Base-by-base conservation (phyloP, 75 land plant species). In the Chamaecyparis obtusa region DNA sequence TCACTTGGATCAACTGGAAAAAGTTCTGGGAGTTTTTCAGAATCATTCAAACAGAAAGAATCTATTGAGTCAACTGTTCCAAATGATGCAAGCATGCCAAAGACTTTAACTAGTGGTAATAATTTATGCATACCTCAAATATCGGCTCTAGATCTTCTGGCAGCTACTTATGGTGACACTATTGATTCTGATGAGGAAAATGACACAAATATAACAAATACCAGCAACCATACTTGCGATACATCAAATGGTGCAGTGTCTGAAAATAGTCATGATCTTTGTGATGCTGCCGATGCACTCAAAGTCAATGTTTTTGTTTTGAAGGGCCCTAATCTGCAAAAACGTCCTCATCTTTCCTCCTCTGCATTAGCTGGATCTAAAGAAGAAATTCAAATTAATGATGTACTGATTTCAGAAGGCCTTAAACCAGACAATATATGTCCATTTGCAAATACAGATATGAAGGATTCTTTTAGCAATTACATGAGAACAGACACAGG, bases 71-170 rank as follows among this genome's bases (percentile, higher is more conserved):
- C 43, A 5, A 37, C 43, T 36, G 37, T 19, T 77, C 41, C 41
- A 39, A 77, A 77, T 35, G 80, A 37, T 37, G 24, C 80, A 37
- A 16, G 43, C 43, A 37, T 37, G 80, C 80, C 43, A 77, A 37
- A 35, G 36, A 5, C 21, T 36, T 77, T 37, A 33, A 16, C 80
- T 5, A 39, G 36, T 36, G 36, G 41, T 19, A 77, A 19, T 77
- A 19, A 16, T 77, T 83, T 24, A 39, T 33, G 32, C 44, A 83
- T 46, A 32, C 30, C 84, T 83, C 33, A 83, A 83, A 55, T 60
- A 81, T 91, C 96, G 64, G 93, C 95, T 35, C 95, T 97, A 64
- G 95, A 94, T 81, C 91, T 95, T 14, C 87, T 98, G 83, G 97
- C 96, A 84, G 89, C 91, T 76, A 86, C 89, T 57, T 98, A 98